Base-by-base conservation (phyloP, 2,329 filamentous ascomycete genomes). In the Rhinocladiella mackenziei region DNA sequence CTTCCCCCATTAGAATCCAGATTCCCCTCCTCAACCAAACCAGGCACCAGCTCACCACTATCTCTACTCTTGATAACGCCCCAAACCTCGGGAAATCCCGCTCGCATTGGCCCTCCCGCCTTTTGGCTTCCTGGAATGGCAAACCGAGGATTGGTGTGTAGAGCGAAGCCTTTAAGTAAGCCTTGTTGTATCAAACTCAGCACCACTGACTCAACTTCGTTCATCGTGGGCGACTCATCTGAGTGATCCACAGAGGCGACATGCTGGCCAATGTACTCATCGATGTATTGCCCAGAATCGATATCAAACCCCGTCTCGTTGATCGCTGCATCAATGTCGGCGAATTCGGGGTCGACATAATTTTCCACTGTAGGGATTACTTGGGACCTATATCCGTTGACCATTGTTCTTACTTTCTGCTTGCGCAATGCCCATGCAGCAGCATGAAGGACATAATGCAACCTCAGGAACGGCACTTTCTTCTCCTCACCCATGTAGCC, bases 101-200 rank as follows among this genome's bases (percentile, higher is more conserved):
- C 84, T 23, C 72, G 71, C 14, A 86, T 65, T 0, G 83, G 76
- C 17, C 78, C 76, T 3, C 76, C 77, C 53, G 76, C 77, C 48
- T 75, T 75, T 77, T 23, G 76, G 72, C 33, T 70, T 73, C 89
- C 89, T 39, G 84, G 80, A 31, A 96, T 86, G 9, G 88, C 89
- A 59, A 96, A 89, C 36, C 85, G 81, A 31, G 77, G 76, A 59
- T 82, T 80, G 18, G 77, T 77, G 58, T 94, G 87, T 11, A 85
- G 86, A 19, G 96, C 76, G 59, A 89, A 96, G 1, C 89, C 91
- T 55, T 83, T 81, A 61, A 96, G 73, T 17, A 95, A 70, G 1
- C 85, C 86, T 64, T 94, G 86, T 37, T 84, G 80, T 14, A 94
- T 77, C 9, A 96, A 75, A 8, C 82, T 83, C 0, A 85, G 79